phyloP scores from a whole-genome alignment of 169 alveolate genomes.

The Plasmodium gaboni region DNA sequence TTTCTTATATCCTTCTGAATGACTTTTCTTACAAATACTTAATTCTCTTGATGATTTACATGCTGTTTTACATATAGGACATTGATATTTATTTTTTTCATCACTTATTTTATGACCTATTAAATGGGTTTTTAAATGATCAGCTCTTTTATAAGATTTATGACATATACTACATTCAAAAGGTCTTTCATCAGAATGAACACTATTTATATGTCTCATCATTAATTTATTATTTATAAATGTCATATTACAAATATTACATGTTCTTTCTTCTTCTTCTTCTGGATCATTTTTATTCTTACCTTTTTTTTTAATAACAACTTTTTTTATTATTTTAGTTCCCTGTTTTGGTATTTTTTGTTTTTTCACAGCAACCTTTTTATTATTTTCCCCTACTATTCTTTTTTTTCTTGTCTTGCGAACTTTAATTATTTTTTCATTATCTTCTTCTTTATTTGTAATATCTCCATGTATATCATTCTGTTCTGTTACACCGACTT shows the following conservation, averaged over 20 bases:
- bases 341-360: background rate
- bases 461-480: too few relatives aligned
- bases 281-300: background rate
- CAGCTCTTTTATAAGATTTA: constrained; percentile 56
- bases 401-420: background rate
- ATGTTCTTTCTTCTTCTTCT: constrained; percentile 34
- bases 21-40: constrained; percentile 21
- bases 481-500: too few relatives aligned
- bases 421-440: background rate
- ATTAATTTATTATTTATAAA: constrained; percentile 50
- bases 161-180: constrained; percentile 48
- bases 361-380: background rate
- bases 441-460: background rate
- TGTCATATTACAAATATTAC: constrained; percentile 27
- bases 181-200: constrained; percentile 66
- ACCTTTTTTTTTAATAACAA: background rate
- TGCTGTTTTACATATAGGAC: constrained; percentile 39
- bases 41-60: constrained; percentile 27
- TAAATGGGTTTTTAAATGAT: constrained; percentile 49
- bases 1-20: background rate
- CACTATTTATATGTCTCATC: constrained; percentile 57
- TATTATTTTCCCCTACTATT: background rate
- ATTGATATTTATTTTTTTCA: constrained; percentile 34
- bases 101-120: constrained; percentile 25
- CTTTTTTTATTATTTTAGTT: background rate